Base-by-base conservation (phyloP, 2,329 filamentous ascomycete species). In the Aspergillus tubingensis region DNA sequence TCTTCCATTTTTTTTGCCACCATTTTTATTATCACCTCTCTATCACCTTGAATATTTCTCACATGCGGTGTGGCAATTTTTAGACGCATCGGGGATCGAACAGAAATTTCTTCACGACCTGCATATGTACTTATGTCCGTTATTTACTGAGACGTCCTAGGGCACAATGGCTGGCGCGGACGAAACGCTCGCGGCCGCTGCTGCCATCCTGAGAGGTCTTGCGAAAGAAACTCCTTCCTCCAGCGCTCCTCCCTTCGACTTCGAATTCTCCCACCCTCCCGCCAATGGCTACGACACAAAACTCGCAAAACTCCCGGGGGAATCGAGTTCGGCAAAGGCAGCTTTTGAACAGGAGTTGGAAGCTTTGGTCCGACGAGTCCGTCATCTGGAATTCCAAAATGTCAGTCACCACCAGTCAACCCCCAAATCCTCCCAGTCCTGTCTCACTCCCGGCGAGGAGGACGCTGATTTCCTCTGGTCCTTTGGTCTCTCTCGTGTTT, bases 301-400 rank as follows among this genome's bases (percentile, higher is more conserved):
- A 64, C 81, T 84, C 66, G 83, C 94, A 72, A 85, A 84, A 64
- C 84, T 98, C 23, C 93, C 94, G 13, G 95, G 95, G 60, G 84
- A 86, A 60, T 85, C 92, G 61, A 89, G 86, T 48, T 78, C 86
- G 38, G 89, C 89, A 67, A 98, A 98, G 80, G 83, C 85, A 67
- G 84, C 84, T 32, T 86, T 98, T 62, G 92, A 98, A 79, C 83
- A 84, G 62, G 94, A 98, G 79, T 85, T 99, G 60, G 86, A 89
- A 54, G 89, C 91, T 58, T 85, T 98, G 65, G 86, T 89, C 61
- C 80, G 88, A 63, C 85, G 95, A 67, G 87, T 98, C 67, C 90
- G 92, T 65, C 87, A 88, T 66, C 86, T 98, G 68, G 93, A 98
- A 81, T 86, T 87, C 68, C 89, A 89, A 78, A 89, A 91, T 66